These are phyloP conservation scores for Epichloe baconii DNA, from an alignment of 2,329 filamentous ascomycete genomes.

Conservation along the genomic window DNA sequence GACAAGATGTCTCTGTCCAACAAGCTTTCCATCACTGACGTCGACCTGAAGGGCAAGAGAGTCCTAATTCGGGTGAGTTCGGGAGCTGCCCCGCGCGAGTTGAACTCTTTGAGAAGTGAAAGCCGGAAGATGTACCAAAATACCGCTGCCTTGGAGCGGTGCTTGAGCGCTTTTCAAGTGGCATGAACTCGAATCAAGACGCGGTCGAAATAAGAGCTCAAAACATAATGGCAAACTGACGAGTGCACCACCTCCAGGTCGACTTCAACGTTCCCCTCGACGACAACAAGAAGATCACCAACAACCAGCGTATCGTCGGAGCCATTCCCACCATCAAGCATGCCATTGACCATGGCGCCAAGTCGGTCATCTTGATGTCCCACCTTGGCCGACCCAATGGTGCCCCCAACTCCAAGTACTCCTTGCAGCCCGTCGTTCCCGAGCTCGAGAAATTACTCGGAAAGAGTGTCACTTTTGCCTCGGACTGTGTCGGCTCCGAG, in stretches of 20 bases:
- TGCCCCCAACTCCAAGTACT: constrained; percentile 83
- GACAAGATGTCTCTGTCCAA: constrained; percentile 86
- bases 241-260: constrained; percentile 44
- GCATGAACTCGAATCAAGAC: background rate
- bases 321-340: constrained; percentile 93
- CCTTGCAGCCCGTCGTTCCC: constrained; percentile 77
- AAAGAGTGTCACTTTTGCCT: constrained; percentile 74
- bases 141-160: background rate
- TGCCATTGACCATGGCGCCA: constrained; percentile 78
- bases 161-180: background rate
- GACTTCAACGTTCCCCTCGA: constrained; percentile 99
- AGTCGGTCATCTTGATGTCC: constrained; percentile 93
- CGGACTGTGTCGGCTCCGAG: constrained; percentile 81
- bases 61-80: constrained; percentile 84
- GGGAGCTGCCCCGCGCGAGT: constrained; percentile 1
- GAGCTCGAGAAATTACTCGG: constrained; percentile 85
- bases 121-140: background rate
- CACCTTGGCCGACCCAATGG: constrained; percentile 94
- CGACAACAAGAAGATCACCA: constrained; percentile 83
- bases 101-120: background rate
- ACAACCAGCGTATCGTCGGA: constrained; percentile 95
- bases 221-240: background rate
- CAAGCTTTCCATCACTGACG: constrained; percentile 94
- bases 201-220: background rate
- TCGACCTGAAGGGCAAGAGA: constrained; percentile 95